phyloP scores from a whole-genome alignment of 1,139 yeast genomes.

The Lipomyces yarrowii region DNA sequence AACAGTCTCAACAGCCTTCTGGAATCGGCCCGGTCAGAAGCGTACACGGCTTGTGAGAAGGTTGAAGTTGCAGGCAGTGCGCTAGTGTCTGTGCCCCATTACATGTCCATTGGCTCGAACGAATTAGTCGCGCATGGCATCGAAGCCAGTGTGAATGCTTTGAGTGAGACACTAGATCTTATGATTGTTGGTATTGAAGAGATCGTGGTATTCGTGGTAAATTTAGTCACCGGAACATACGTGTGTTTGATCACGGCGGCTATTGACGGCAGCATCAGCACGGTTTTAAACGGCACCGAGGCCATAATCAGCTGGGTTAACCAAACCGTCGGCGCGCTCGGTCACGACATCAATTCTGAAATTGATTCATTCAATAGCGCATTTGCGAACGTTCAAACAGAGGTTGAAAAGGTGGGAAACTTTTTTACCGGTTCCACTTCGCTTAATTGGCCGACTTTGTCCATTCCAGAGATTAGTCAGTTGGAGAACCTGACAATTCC shows the following conservation, averaged over 20 bases:
- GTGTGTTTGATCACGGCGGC: constrained; percentile 78
- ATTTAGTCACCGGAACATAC: constrained; percentile 79
- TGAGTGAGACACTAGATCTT: constrained; percentile 47
- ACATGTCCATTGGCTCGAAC: constrained; percentile 59
- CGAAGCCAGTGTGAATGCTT: constrained; percentile 51
- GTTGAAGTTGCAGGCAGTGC: constrained; percentile 52
- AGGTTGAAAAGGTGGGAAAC: constrained; percentile 49
- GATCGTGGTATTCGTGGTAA: constrained; percentile 64
- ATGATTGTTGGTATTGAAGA: constrained; percentile 60
- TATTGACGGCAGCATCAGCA: constrained; percentile 68
- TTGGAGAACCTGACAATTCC: constrained; percentile 68
- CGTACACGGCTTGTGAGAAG: constrained; percentile 47
- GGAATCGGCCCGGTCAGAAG: constrained; percentile 35
- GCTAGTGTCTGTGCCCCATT: constrained; percentile 56
- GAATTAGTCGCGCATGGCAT: constrained; percentile 52
- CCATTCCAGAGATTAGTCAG: constrained; percentile 56
- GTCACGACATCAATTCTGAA: constrained; percentile 69
- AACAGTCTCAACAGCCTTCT: constrained; percentile 37
- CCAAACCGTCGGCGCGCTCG: constrained; percentile 55
- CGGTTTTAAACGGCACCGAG: constrained; percentile 75
- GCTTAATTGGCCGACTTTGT: constrained; percentile 47
- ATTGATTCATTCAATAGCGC: constrained; percentile 54
- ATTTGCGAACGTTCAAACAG: constrained; percentile 47
- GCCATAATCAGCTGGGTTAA: constrained; percentile 62
- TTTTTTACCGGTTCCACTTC: constrained; percentile 55